Percentiles rank a stretch among this genome's conserved stretches.
These are phyloP conservation scores for Scedosporium aurantiacum DNA, from an alignment of 2,329 filamentous ascomycete genomes.

Conservation along the genomic window DNA sequence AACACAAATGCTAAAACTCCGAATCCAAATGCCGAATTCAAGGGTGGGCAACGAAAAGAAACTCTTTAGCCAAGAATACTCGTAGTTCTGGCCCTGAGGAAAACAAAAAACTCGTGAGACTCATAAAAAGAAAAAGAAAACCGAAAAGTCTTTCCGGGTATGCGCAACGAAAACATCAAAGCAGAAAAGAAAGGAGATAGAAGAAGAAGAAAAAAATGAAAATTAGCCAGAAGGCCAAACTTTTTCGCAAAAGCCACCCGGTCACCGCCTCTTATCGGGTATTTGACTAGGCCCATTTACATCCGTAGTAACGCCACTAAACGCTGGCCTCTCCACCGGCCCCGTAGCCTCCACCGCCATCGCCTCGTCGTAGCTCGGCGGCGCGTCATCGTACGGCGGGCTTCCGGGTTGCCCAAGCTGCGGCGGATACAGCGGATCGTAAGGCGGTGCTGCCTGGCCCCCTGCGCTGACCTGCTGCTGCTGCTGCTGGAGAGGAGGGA, in stretches of 20 bases:
- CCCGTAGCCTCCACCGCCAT: constrained; percentile 68
- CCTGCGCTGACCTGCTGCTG: constrained; percentile 13
- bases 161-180: neutral
- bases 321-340: constrained; percentile 49
- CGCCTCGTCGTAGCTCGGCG: constrained; percentile 89
- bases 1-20: constrained; percentile 4
- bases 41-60: neutral
- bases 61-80: neutral
- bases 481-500: constrained; percentile 10
- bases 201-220: neutral
- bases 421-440: constrained; percentile 47
- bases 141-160: neutral
- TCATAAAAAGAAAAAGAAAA: neutral
- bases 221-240: no score
- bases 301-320: constrained; percentile 52
- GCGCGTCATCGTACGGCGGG: constrained; percentile 58
- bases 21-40: constrained; percentile 2
- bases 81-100: neutral
- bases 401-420: constrained; percentile 37
- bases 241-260: neutral
- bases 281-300: constrained; percentile 41
- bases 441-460: constrained; percentile 17
- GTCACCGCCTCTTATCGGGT: constrained; percentile 25
- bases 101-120: neutral
- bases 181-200: neutral